Base-by-base conservation (phyloP, 1,284 basidiomycete species). In the Afroboletus lepidellus region DNA sequence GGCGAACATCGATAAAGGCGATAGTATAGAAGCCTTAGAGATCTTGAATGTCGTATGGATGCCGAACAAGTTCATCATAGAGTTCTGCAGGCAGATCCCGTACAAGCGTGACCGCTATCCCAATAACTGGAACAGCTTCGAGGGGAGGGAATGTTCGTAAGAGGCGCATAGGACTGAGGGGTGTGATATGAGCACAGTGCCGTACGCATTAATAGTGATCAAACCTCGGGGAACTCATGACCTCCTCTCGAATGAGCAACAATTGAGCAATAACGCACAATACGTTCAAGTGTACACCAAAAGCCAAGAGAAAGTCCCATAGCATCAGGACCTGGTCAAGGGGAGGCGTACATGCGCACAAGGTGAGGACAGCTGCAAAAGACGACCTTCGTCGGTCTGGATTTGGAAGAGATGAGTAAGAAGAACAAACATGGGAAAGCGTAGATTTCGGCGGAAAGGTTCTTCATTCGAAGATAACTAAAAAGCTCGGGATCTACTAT, bases 241-340 rank as follows among this genome's bases (percentile, higher is more conserved):
- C 82, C 46, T 94, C 90, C 52, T 92, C 87, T 56, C 93, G 79
- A 71, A 98, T 95, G 21, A 97, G 80, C 3, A 94, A 73, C 1
- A 98, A 75, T 65, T 98, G 96, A 3, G 96, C 94, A 52, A 98
- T 95, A 8, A 98, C 93, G 67, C 94, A 98, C 15, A 98, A 78
- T 11, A 99, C 87, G 66, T 98, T 98, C 24, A 98, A 77, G 66
- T 98, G 96, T 8, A 95, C 90, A 13, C 96, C 96, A 64, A 95
- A 98, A 2, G 95, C 93, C 27, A 98, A 80, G 13, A 99, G 79
- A 68, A 98, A 99, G 71, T 99, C 96, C 96, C 96, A 99, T 45
- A 99, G 75, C 60, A 88, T 87, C 16, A 98, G 77, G 12, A 98
- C 94, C 74, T 98, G 90, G 63, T 94, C 90, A 1, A 99, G 77